phyloP scores from a whole-genome alignment of 306 rosid genomes.

The Urtica urens region DNA sequence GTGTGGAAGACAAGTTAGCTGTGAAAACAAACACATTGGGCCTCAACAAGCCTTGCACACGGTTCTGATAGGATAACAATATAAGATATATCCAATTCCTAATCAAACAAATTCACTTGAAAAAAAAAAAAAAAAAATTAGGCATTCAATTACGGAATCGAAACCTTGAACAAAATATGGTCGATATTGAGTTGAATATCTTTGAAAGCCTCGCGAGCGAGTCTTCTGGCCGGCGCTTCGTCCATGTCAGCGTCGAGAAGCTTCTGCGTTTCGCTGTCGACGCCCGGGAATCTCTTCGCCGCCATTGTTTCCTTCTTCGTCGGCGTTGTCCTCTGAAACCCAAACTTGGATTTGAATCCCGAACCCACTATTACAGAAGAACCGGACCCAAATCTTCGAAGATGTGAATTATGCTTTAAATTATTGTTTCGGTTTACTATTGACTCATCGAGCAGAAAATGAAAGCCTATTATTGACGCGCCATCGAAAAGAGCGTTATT shows the following conservation, averaged over 20 bases:
- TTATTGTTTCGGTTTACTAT: not conserved
- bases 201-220: conserved; percentile 72
- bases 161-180: conserved; percentile 70
- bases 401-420: too few relatives aligned
- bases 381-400: too few relatives aligned
- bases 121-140: not conserved
- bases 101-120: not conserved
- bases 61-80: too few relatives aligned
- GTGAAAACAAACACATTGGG: too few relatives aligned
- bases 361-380: conserved; percentile 11
- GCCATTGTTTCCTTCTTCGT: conserved; percentile 27
- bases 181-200: conserved; percentile 70
- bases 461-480: not conserved
- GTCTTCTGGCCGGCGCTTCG: conserved; percentile 57
- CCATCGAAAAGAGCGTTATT: conserved; percentile 7
- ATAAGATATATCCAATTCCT: too few relatives aligned
- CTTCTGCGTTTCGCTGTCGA: conserved; percentile 42
- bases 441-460: too few relatives aligned
- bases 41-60: too few relatives aligned
- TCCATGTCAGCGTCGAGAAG: conserved; percentile 58
- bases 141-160: not conserved
- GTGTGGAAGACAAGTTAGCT: too few relatives aligned
- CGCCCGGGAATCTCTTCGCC: conserved; percentile 33
- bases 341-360: conserved; percentile 20
- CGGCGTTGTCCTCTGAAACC: conserved; percentile 12